Evolutionary conservation across 164 flowering plant species (phyloP).

Genomic region (Aristolochia californica): DNA sequence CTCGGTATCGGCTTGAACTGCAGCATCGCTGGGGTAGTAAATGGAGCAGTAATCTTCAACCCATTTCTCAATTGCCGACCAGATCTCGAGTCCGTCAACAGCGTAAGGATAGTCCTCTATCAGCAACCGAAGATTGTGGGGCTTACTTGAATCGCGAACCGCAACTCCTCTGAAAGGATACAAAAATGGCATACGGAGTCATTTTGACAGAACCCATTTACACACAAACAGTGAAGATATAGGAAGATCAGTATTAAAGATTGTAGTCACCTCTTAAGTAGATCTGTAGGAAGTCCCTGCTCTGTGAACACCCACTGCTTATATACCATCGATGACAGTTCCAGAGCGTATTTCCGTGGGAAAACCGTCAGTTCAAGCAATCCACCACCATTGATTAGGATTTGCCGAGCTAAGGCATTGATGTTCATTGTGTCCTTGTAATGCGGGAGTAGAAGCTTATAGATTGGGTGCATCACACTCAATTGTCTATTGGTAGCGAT

Average conservation of each 20-base stretch:
- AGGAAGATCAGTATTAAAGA: not conserved
- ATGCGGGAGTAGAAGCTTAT: constrained; percentile 81
- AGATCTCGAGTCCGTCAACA: constrained; percentile 77
- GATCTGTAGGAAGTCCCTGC: constrained; percentile 74
- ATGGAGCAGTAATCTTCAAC: constrained; percentile 56
- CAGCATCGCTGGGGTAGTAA: constrained; percentile 47
- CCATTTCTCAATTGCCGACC: constrained; percentile 76
- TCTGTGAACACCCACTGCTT: constrained; percentile 65
- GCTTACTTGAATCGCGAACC: constrained; percentile 39
- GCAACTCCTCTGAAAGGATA: constrained; percentile 58
- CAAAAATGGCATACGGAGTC: not conserved
- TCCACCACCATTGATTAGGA: constrained; percentile 74
- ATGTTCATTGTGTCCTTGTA: constrained; percentile 84
- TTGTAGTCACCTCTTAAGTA: constrained; percentile 50
- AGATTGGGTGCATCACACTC: constrained; percentile 75
- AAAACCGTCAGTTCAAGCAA: constrained; percentile 67
- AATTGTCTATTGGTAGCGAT: constrained; percentile 78
- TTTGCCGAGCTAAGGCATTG: constrained; percentile 75
- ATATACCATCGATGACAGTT: constrained; percentile 60
- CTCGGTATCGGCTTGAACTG: constrained; percentile 43
- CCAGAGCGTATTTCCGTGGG: constrained; percentile 68
- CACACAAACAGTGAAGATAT: no score
- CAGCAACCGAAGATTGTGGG: constrained; percentile 52
- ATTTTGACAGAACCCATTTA: not conserved
- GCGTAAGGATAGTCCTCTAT: constrained; percentile 85